Percentiles rank a stretch among this genome's conserved stretches.
These are phyloP conservation scores for Euphorbia schlechtendalii DNA, from an alignment of 441 rosid species.

Conservation along the genomic window DNA sequence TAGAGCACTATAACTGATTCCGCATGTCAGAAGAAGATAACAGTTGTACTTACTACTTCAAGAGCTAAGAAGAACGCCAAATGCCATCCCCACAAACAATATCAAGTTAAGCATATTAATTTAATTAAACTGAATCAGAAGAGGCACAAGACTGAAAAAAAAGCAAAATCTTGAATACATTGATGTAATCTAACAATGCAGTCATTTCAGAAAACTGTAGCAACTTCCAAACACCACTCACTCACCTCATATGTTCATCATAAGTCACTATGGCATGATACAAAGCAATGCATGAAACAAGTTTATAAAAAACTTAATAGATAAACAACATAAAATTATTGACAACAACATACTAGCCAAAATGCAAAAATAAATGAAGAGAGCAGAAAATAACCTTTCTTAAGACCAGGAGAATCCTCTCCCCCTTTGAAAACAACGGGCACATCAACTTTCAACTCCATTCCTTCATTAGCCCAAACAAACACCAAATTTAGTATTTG, in stretches of 20 bases:
- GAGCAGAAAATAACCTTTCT: constrained; percentile 48
- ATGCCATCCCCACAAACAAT: neutral
- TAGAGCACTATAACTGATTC: no score
- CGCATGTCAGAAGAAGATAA: no score
- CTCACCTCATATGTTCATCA: no score
- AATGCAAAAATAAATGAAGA: neutral
- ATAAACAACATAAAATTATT: neutral
- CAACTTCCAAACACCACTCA: neutral
- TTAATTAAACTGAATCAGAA: neutral
- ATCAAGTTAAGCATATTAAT: neutral
- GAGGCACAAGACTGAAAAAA: neutral
- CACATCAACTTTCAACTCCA: constrained; percentile 68
- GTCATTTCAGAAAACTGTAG: constrained; percentile 1
- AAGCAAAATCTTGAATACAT: neutral
- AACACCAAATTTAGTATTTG: constrained; percentile 75
- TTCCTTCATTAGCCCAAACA: constrained; percentile 82
- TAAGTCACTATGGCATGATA: neutral
- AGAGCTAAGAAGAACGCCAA: neutral
- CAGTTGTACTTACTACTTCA: no score
- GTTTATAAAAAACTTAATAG: neutral
- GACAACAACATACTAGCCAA: neutral
- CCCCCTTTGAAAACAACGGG: constrained; percentile 79
- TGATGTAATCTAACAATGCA: neutral
- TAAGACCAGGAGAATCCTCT: constrained; percentile 59
- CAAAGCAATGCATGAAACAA: neutral